These are phyloP conservation scores for Eimeria necatrix DNA, from an alignment of 169 alveolate species.

Conservation along the genomic window DNA sequence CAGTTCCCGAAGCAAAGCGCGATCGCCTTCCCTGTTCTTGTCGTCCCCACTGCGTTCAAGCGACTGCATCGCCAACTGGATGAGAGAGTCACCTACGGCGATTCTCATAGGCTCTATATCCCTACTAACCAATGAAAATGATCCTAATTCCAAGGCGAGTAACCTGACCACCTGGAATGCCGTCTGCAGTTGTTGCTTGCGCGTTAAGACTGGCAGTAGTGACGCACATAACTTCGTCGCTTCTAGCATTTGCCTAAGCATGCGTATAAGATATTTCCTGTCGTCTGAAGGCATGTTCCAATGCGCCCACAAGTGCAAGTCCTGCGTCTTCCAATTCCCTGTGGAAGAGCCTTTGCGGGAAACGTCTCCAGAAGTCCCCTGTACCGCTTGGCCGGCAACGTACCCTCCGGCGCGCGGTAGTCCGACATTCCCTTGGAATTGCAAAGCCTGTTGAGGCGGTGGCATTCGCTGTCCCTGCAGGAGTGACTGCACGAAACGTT, in stretches of 20 bases:
- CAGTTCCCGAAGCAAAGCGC: background rate
- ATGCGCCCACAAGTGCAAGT: background rate
- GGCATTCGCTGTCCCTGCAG: too few relatives aligned
- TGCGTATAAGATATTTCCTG: background rate
- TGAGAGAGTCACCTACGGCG: background rate
- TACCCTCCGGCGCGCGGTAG: too few relatives aligned
- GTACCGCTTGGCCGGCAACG: too few relatives aligned
- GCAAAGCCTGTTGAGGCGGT: too few relatives aligned
- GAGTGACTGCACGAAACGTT: too few relatives aligned
- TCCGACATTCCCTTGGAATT: too few relatives aligned
- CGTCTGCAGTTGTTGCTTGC: background rate
- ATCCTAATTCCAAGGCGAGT: constrained; percentile 18
- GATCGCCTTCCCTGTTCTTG: background rate
- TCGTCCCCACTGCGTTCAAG: constrained; percentile 21
- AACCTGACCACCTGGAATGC: constrained; percentile 30
- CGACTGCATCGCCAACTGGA: background rate
- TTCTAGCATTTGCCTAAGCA: background rate
- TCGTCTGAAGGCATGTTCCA: background rate
- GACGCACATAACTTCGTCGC: background rate
- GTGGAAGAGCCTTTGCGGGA: too few relatives aligned
- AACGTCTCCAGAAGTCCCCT: too few relatives aligned
- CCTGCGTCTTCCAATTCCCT: background rate
- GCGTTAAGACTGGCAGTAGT: background rate
- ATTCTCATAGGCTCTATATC: background rate
- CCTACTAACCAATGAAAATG: background rate